Evolutionary conservation across 31 red algal genomes (phyloP), one percentile per base, ranked within the genome.

Genomic region (Asparagopsis taxiformis): DNA sequence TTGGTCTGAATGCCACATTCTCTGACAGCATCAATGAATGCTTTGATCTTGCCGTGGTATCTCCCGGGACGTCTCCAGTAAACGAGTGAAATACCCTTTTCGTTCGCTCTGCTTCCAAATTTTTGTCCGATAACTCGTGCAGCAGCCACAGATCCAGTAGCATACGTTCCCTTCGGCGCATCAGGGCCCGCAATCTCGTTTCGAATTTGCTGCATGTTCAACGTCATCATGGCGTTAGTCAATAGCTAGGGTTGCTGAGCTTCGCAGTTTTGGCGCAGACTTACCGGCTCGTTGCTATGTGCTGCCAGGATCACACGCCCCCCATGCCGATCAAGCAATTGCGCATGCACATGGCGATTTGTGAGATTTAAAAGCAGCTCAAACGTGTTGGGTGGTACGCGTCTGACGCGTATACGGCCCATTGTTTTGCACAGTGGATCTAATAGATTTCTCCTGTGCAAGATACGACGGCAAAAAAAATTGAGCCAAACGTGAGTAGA

Each of bases 11-110:
- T 50, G 16, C 75, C 86, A 17, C 50, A 57, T 33, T 66, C 68
- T 31, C 68, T 25, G n/a, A 90, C 60, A 23, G 74, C 86, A 41
- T 90, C 86, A 26, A 90, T 55, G 52, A 90, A 79, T 17, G 86
- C 86, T 51, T 75, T 75, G 56, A 90, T 70, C 68, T 90, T 90
- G 17, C 86, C 86, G 60, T 90, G 86, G 58, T 90, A 90, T 8
- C 69, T 55, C 11, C 75, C 75, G n/a, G 75, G 75, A 1, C 46
- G 21, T 34, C 31, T 61, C 86, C 75, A 90, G 31, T 68, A 69
- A 37, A 90, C 86, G 20, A 31, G 21, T 8, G 36, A 24, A 1
- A 90, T 59, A 24, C 86, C 86, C 22, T 39, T 44, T 5, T 16
- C 36, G 22, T 4, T 4, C 6, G 75, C 75, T 21, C 76, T 66